These are phyloP conservation scores for Debaryomycetaceae sp. DNA, from an alignment of 1,139 yeast genomes.

Conservation along the genomic window DNA sequence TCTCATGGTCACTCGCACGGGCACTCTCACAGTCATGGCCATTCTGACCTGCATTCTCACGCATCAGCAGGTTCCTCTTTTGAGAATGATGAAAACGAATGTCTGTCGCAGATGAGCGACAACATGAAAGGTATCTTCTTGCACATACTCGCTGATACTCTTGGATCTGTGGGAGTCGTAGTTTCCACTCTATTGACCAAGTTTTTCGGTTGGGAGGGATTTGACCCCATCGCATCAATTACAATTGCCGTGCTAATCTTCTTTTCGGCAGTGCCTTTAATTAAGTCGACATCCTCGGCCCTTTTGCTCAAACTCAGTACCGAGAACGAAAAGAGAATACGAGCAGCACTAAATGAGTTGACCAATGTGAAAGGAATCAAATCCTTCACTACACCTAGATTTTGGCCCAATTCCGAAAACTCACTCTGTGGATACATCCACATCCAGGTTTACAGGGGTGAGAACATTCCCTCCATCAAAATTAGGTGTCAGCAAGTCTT, in stretches of 20 bases:
- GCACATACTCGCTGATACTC: slow-evolving; percentile 90
- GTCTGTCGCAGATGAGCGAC: slow-evolving; percentile 48
- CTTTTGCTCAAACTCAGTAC: slow-evolving; percentile 60
- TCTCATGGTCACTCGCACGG: slow-evolving; percentile 33
- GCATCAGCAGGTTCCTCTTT: slow-evolving; percentile 11
- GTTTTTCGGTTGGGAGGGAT: slow-evolving; percentile 56
- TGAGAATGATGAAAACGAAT: slow-evolving; percentile 4
- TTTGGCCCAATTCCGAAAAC: slow-evolving; percentile 70
- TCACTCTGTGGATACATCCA: slow-evolving; percentile 59
- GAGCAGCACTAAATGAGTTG: slow-evolving; percentile 65
- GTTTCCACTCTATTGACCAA: slow-evolving; percentile 72
- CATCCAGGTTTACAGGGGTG: slow-evolving; percentile 66
- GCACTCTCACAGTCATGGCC: slow-evolving; percentile 29
- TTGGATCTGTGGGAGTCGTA: slow-evolving; percentile 96
- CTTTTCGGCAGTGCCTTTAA: slow-evolving; percentile 76
- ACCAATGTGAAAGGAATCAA: slow-evolving; percentile 73
- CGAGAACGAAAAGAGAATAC: slow-evolving; percentile 53
- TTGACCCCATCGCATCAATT: slow-evolving; percentile 90
- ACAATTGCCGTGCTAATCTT: slow-evolving; percentile 81
- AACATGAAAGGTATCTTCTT: slow-evolving; percentile 93
- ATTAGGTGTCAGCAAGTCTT: slow-evolving; percentile 55
- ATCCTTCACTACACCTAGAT: slow-evolving; percentile 83
- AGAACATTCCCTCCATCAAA: slow-evolving; percentile 59
- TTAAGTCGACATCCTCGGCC: slow-evolving; percentile 75
- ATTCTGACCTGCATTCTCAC: slow-evolving; percentile 28